These are phyloP conservation scores for Penicillium cinerascens DNA, from an alignment of 495 filamentous ascomycete genomes.

Conservation along the genomic window DNA sequence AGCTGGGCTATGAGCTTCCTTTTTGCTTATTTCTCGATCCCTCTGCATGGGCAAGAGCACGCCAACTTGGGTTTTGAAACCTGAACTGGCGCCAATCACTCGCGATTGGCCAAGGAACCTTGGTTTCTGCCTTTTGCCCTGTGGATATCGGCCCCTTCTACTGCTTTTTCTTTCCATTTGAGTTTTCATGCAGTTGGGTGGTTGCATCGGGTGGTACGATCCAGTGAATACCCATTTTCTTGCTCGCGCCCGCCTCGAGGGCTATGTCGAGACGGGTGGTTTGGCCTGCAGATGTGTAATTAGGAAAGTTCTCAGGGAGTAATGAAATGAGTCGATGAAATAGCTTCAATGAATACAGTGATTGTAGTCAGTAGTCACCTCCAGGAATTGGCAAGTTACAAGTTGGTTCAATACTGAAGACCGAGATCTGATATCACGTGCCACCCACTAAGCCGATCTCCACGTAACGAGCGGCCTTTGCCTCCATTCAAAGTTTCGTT, in stretches of 20 bases:
- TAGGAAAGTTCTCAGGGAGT: conserved; percentile 16
- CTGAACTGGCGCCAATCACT: neutral
- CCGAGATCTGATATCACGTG: conserved; percentile 2
- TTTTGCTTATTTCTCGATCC: conserved; percentile 20
- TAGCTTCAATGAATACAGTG: neutral
- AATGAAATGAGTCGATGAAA: conserved; percentile 26
- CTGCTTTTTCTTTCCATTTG: conserved; percentile 16
- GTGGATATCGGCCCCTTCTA: neutral
- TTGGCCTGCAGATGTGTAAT: conserved; percentile 23
- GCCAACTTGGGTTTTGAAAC: neutral
- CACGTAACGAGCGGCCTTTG: neutral
- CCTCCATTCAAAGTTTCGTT: neutral
- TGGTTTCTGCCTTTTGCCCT: conserved; percentile 1
- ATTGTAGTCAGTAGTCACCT: neutral
- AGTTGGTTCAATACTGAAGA: neutral
- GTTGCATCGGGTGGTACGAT: conserved; percentile 22
- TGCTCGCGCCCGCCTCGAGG: conserved; percentile 8
- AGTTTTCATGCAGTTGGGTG: conserved; percentile 11
- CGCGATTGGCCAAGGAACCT: neutral
- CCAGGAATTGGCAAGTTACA: neutral
- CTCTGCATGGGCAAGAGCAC: conserved; percentile 4
- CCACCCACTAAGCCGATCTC: conserved; percentile 8
- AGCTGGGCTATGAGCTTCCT: conserved; percentile 39
- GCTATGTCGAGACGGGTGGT: conserved; percentile 13
- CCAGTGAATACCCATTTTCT: conserved; percentile 17